These are phyloP conservation scores for Panaeolus cyanescens DNA, from an alignment of 768 basidiomycete genomes.

Conservation along the genomic window DNA sequence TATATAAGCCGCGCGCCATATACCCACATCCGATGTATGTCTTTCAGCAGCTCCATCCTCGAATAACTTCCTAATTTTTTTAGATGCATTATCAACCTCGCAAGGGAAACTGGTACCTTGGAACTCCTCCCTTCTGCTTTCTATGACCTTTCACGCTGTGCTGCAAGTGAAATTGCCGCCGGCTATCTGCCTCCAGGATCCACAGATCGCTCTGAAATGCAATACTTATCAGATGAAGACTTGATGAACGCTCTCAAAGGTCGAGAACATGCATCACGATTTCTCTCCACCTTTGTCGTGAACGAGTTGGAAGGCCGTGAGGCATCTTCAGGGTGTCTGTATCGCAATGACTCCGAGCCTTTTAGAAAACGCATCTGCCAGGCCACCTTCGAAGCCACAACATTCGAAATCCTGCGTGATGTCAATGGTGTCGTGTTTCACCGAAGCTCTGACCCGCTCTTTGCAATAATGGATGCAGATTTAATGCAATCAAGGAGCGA, in stretches of 20 bases:
- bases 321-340: constrained; percentile 49
- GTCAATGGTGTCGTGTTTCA: constrained; percentile 68
- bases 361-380: constrained; percentile 58
- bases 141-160: constrained; percentile 75
- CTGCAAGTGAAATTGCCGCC: constrained; percentile 59
- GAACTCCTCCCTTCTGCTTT: constrained; percentile 75
- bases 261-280: constrained; percentile 72
- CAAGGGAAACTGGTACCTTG: constrained; percentile 52
- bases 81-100: constrained; percentile 70
- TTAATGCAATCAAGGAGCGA: constrained; percentile 64
- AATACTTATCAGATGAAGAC: constrained; percentile 52
- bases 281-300: constrained; percentile 76
- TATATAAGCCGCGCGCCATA: constrained; percentile 54
- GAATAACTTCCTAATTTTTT: constrained; percentile 3
- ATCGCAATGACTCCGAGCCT: constrained; percentile 47
- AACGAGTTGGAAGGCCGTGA: constrained; percentile 70
- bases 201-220: constrained; percentile 28
- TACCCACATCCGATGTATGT: constrained; percentile 74
- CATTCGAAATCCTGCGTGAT: constrained; percentile 74
- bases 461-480: constrained; percentile 67
- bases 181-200: constrained; percentile 40
- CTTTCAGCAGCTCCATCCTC: constrained; percentile 4
- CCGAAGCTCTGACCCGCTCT: constrained; percentile 69
- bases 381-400: constrained; percentile 72
- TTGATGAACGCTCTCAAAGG: constrained; percentile 64